A percentile compares a stretch with the other conserved stretches of the same genome.
Conservation (phyloP, 257 asterid species). For the Knoxia roxburghii region DNA sequence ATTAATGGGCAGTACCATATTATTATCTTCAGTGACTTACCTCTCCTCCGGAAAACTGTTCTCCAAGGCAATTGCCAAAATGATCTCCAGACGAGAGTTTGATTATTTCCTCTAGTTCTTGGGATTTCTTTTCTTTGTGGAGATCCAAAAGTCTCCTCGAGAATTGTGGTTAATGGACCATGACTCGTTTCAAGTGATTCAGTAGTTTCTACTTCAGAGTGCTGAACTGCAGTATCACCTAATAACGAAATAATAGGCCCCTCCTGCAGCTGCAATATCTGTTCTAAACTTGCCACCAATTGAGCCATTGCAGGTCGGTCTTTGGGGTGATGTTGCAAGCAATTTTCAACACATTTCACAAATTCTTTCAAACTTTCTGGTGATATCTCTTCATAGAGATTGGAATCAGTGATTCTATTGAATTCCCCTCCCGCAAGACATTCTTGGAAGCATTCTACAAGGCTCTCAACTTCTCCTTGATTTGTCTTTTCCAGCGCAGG, state of each 20-base stretch:
- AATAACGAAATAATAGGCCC: background rate
- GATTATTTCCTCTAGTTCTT: too few relatives aligned
- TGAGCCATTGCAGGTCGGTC: conserved; percentile 14
- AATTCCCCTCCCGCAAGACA: background rate
- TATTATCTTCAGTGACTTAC: too few relatives aligned
- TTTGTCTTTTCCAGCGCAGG: background rate
- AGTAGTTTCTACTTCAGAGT: too few relatives aligned
- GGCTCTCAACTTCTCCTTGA: background rate
- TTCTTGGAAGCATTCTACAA: background rate
- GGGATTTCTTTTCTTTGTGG: too few relatives aligned
- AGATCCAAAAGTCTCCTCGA: too few relatives aligned
- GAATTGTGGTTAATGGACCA: too few relatives aligned
- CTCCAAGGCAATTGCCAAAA: too few relatives aligned
- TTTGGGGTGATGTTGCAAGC: background rate
- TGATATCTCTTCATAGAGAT: background rate
- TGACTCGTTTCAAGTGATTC: too few relatives aligned
- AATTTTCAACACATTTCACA: background rate
- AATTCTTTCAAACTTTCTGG: background rate
- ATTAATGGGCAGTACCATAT: too few relatives aligned
- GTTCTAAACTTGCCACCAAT: conserved; percentile 12
- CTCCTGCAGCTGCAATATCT: conserved; percentile 4
- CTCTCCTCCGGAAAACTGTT: too few relatives aligned
- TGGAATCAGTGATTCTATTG: background rate
- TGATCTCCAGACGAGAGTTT: too few relatives aligned
- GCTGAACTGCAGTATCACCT: too few relatives aligned